Evolutionary conservation across 2,329 filamentous ascomycete species (phyloP), one percentile per base, ranked within the genome.

Genomic region (Penicillium psychrosexuale): DNA sequence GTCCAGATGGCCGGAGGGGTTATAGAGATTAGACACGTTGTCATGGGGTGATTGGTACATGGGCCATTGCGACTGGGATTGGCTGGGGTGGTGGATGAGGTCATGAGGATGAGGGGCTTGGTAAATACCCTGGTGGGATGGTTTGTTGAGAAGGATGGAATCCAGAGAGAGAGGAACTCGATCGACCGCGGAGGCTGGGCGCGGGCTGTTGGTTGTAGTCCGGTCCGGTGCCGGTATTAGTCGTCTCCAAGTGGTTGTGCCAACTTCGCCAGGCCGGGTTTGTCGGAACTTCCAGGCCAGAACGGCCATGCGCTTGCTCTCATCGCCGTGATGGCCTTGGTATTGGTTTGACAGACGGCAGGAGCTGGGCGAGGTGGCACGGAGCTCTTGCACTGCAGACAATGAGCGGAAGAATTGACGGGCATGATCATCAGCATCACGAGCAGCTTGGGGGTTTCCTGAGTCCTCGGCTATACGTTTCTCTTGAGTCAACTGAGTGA

Each of bases 241-340:
- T 43, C 67, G 71, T 55, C 73, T 70, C 77, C 77, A 79, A 13
- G 73, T 76, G 1, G 77, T 78, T 2, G 71, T 75, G 30, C 75
- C 75, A 24, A 71, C 71, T 53, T 76, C 69, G 7, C 67, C 68
- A 15, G 67, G 64, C 7, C 67, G 63, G n/a, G 74, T 75, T 59
- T 77, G 71, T 7, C 72, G 73, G 62, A 79, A 79, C 48, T 73
- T 76, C 77, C 77, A 79, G 17, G 77, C 67, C 13, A 79, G 56
- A 42, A 78, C 70, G 2, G 75, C 75, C 66, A 77, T 73, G 27
- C 73, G 66, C 58, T 73, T 71, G 39, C 68, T 67, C 42, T 72
- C 66, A 17, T 66, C 66, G 12, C 56, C 59, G 2, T 63, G 45
- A n/a, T 64, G 61, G 9, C 57, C 51, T 34, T 61, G 58, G 52